Percentiles rank a stretch among this genome's conserved stretches.
Conservation (phyloP, 148 eudicot species). For the Limonium bicolor region DNA sequence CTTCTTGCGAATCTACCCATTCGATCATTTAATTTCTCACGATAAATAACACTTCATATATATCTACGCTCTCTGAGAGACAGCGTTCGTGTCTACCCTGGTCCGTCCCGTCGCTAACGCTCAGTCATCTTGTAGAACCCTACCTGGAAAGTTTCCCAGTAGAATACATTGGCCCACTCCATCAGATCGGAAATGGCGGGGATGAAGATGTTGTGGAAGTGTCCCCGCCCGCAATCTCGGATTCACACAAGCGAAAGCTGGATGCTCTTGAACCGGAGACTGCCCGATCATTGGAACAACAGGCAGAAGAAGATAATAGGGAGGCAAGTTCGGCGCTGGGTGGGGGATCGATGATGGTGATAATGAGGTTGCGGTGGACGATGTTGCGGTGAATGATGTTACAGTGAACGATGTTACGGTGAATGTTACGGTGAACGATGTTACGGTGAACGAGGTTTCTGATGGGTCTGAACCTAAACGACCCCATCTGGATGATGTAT, state of each 20-base stretch:
- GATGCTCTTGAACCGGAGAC: conserved; percentile 35
- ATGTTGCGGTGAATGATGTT: neutral
- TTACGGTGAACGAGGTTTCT: conserved; percentile 11
- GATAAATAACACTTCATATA: too few relatives aligned
- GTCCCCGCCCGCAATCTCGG: conserved; percentile 14
- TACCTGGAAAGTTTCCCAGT: too few relatives aligned
- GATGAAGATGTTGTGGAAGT: conserved; percentile 20
- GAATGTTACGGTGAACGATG: neutral
- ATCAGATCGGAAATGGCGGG: conserved; percentile 30
- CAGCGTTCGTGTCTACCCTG: too few relatives aligned
- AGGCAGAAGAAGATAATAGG: conserved; percentile 3
- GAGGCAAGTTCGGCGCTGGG: conserved; percentile 12
- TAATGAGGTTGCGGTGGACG: neutral
- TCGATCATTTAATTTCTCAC: too few relatives aligned
- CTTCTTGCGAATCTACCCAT: too few relatives aligned
- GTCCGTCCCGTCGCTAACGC: too few relatives aligned
- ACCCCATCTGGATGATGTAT: conserved; percentile 48
- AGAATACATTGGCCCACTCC: too few relatives aligned
- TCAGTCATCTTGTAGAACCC: too few relatives aligned
- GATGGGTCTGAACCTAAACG: conserved; percentile 41
- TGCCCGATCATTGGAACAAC: conserved; percentile 3
- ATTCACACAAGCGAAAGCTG: conserved; percentile 51
- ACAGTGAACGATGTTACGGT: too few relatives aligned
- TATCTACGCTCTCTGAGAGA: too few relatives aligned
- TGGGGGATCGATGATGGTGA: too few relatives aligned